phyloP scores from a whole-genome alignment of 352 stramenopile genomes.

The Pythium aphanidermatum region DNA sequence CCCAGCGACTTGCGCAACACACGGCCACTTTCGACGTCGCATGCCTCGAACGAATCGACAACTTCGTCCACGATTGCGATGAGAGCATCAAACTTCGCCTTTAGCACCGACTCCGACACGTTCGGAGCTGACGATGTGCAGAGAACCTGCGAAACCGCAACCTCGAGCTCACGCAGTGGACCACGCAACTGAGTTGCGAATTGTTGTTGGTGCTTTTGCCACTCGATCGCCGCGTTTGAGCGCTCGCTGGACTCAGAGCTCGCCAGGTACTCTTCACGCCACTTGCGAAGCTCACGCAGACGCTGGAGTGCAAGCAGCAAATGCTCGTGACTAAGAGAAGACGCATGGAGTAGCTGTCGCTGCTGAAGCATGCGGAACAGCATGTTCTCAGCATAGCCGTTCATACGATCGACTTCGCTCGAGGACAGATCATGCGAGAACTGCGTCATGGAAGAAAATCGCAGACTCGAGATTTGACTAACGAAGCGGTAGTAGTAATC shows the following conservation, averaged over 20 bases:
- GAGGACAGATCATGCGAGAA: conserved; percentile 84
- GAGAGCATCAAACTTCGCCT: conserved; percentile 19
- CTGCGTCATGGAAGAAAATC: conserved; percentile 70
- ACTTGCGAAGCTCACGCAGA: conserved; percentile 15
- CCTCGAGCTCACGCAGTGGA: conserved; percentile 60
- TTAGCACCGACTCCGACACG: neutral
- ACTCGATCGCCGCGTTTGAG: conserved; percentile 32
- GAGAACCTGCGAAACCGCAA: conserved; percentile 51
- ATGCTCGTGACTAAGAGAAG: conserved; percentile 65
- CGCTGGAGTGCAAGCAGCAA: conserved; percentile 50
- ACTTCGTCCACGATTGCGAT: conserved; percentile 16
- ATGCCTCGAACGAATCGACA: conserved; percentile 12
- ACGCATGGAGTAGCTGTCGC: conserved; percentile 65
- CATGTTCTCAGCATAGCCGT: conserved; percentile 88
- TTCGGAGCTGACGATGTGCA: conserved; percentile 7
- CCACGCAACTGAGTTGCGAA: conserved; percentile 35
- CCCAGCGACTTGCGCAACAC: conserved; percentile 30
- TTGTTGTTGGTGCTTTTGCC: conserved; percentile 49
- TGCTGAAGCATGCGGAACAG: conserved; percentile 85
- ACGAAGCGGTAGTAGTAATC: conserved; percentile 89
- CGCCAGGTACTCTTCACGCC: conserved; percentile 31
- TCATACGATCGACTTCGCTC: conserved; percentile 83
- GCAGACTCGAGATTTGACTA: conserved; percentile 66
- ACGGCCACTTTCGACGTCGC: conserved; percentile 17
- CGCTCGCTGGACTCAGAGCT: conserved; percentile 31